A percentile compares a stretch with the other conserved stretches of the same genome.
Evolutionary conservation across 2,329 filamentous ascomycete species (phyloP).

Genomic region (Calcarisporium arbuscula): DNA sequence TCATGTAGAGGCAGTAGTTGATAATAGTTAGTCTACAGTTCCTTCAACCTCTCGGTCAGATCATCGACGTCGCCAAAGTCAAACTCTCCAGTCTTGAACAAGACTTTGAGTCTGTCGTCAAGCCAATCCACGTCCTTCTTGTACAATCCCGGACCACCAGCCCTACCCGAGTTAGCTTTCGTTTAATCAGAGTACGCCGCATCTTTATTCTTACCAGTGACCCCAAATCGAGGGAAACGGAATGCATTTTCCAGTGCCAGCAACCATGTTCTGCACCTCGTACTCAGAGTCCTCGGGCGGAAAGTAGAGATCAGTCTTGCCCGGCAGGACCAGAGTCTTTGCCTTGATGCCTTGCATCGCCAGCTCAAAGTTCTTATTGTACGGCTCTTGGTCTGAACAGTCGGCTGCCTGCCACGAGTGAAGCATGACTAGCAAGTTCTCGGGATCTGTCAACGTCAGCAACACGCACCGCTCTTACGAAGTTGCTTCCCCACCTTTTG

Average conservation of each 20-base stretch:
- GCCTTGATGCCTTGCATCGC: constrained; percentile 66
- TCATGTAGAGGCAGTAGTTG: too few species aligned
- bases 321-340: constrained; percentile 63
- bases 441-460: constrained; percentile 44
- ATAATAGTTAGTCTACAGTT: too few species aligned
- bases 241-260: constrained; percentile 25
- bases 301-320: constrained; percentile 74
- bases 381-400: constrained; percentile 61
- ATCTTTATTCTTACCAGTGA: constrained; percentile 23
- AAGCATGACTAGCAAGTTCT: constrained; percentile 69
- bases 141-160: constrained; percentile 64
- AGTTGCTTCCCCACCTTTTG: constrained; percentile 36
- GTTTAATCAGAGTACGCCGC: background rate
- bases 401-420: constrained; percentile 75
- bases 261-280: constrained; percentile 51
- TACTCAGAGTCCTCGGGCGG: constrained; percentile 73
- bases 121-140: constrained; percentile 67
- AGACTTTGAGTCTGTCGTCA: constrained; percentile 51
- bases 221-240: constrained; percentile 37
- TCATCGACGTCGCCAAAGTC: too few species aligned
- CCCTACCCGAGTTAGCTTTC: constrained; percentile 30
- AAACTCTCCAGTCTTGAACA: constrained; percentile 25
- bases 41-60: too few species aligned
- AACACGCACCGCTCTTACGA: background rate
- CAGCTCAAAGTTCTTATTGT: constrained; percentile 58